Evolutionary conservation across 192 early-diverging fungal genomes (phyloP).

Genomic region (Chytriomyces confervae): DNA sequence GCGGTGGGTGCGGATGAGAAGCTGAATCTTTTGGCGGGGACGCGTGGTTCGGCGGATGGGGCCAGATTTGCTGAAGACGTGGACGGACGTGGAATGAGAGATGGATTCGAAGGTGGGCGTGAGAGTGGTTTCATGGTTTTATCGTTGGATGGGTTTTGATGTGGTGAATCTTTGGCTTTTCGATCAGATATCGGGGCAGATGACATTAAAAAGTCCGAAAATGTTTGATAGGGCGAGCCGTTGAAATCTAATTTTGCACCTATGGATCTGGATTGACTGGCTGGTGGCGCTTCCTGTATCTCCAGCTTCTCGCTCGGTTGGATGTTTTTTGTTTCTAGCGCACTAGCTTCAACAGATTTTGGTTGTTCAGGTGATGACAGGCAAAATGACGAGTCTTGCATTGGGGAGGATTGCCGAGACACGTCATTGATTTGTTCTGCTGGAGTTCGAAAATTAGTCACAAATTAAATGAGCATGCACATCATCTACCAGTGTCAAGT

Average conservation of each 20-base stretch:
- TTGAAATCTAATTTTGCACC: not conserved
- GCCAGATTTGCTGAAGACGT: not conserved
- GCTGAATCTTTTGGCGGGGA: not conserved
- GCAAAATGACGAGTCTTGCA: slow-evolving; percentile 22
- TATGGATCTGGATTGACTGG: not conserved
- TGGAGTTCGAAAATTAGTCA: too few species aligned
- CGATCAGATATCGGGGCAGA: not conserved
- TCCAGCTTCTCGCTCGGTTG: too few species aligned
- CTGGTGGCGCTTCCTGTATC: not conserved
- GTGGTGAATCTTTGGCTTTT: not conserved
- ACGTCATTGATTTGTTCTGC: not conserved
- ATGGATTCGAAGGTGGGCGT: not conserved
- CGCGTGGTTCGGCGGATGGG: not conserved
- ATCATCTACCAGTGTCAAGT: too few species aligned
- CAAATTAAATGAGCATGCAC: too few species aligned
- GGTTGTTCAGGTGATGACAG: slow-evolving; percentile 12
- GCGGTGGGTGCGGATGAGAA: not conserved
- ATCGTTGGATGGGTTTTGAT: not conserved
- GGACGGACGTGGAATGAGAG: not conserved
- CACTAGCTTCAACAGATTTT: not conserved
- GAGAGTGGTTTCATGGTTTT: not conserved
- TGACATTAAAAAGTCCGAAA: slow-evolving; percentile 12
- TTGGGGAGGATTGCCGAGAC: not conserved
- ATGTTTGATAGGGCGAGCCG: slow-evolving; percentile 4
- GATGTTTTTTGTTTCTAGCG: not conserved